Base-by-base conservation (phyloP, 208 protist genomes). In the Polymyxa betae region DNA sequence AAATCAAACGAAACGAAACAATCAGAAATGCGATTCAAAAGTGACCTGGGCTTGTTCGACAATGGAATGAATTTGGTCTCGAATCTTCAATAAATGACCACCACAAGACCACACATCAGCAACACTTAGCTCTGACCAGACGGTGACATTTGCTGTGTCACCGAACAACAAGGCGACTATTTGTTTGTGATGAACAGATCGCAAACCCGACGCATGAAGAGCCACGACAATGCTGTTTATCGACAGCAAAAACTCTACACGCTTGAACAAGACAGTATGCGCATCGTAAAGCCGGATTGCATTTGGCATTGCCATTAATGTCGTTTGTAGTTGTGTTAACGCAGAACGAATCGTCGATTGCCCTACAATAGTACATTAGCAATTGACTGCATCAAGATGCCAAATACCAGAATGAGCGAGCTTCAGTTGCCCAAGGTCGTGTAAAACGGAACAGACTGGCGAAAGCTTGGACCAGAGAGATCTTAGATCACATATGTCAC, bases 31-130 rank as follows among this genome's bases (percentile, higher is more conserved):
- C 54, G 54, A 66, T 66, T 66, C 54, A 32, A 29, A 29, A n/a
- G 5, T 82, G 5, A 82, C 72, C 72, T 82, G 72, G n/a, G 72
- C 72, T 82, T 82, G 16, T 82, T 82, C 72, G 35, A 82, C 72
- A 5, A 82, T 40, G 72, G 5, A 5, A 40, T 35, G 72, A 82
- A 82, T 82, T 12, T 35, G n/a, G 72, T 5, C 72, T 35, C 72
- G 72, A 5, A 45, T 20, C n/a, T 82, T 82, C 5, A 35, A n/a
- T 12, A 82, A 43, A 38, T 12, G 5, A 5, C 16, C 5, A 20
- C 16, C 5, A 35, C 72, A 82, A 5, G 72, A 82, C 72, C 72
- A 82, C 5, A 82, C 40, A n/a, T 82, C 72, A 38, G 5, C 16
- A 40, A 82, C 16, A 5, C 16, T 82, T n/a, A 82, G 72, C 5